Base-by-base conservation (phyloP, 805 yeast genomes). In the Starmerella tilneyi region DNA sequence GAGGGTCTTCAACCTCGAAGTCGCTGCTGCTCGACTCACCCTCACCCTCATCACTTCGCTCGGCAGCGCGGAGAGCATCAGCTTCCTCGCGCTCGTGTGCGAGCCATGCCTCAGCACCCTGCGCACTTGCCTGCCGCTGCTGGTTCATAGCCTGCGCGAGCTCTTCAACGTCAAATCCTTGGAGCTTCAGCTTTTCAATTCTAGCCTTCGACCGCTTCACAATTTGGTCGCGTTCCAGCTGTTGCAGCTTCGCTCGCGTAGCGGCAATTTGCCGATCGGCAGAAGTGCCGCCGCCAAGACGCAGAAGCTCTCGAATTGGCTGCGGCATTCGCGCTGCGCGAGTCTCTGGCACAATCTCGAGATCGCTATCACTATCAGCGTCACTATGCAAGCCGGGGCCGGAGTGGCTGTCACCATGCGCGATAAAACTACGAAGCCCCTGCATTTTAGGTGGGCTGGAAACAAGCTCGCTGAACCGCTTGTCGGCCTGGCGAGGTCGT, bases 341-440 rank as follows among this genome's bases (percentile, higher is more conserved):
- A 2, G 58, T 47, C 16, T 47, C 51, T 7, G 57, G 57, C 9
- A 55, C 32, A 30, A 55, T 50, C 26, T 55, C 58, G 9, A 55
- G 44, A 13, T 54, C 58, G 43, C 48, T 44, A 32, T 52, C 54
- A 31, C 42, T 43, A 17, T 43, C 47, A 11, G 16, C 22, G 16
- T 34, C 30, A 12, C 20, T 30, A 19, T n/a, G 19, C 19, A 20
- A n/a, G 17, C 13, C 28, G 28, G 27, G 32, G 11, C 39, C 30
- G 13, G 20, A 21, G 19, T n/a, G 28, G n/a, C 36, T 8, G 16
- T 16, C n/a, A 4, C 32, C 41, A 27, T 34, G 39, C 2, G 39
- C 38, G 5, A 53, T 41, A 27, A 49, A 52, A 41, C 52, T 48
- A 4, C 41, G 41, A 15, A 52, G 46, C 3, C 47, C 45, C 12